phyloP scores from a whole-genome alignment of 2,329 filamentous ascomycete genomes.

The Claviceps fusiformis region DNA sequence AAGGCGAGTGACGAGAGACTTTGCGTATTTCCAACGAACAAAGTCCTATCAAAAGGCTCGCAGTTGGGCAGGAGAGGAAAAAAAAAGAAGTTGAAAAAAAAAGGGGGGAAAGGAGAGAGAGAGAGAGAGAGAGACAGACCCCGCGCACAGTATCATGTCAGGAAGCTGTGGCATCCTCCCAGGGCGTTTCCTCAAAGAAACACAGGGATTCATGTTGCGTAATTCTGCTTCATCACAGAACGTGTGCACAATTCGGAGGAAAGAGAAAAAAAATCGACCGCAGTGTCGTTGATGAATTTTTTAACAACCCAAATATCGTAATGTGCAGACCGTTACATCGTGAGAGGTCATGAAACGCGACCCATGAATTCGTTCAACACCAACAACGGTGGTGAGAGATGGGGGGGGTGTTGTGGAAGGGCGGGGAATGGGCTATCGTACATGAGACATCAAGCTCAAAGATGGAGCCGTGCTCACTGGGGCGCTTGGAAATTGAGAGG shows the following conservation, averaged over 20 bases:
- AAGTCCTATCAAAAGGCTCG: neutral
- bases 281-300: constrained; percentile 3
- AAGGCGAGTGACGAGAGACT: neutral
- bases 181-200: neutral
- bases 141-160: neutral
- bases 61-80: neutral
- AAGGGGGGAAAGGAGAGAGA: neutral
- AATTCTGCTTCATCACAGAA: neutral
- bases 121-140: neutral
- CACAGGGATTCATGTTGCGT: neutral
- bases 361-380: constrained; percentile 8
- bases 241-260: neutral
- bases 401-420: too few relatives aligned
- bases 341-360: constrained; percentile 10
- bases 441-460: constrained; percentile 8
- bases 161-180: neutral
- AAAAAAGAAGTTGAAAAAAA: neutral
- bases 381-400: constrained; percentile 3
- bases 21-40: constrained; percentile 2
- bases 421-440: constrained; percentile 11
- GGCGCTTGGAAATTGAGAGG: constrained; percentile 76
- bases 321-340: constrained; percentile 11
- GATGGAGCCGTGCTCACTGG: constrained; percentile 21
- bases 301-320: constrained; percentile 6
- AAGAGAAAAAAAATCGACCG: constrained; percentile 1